Conservation (phyloP, 352 stramenopile genomes). For the Aphanomyces invadans region DNA sequence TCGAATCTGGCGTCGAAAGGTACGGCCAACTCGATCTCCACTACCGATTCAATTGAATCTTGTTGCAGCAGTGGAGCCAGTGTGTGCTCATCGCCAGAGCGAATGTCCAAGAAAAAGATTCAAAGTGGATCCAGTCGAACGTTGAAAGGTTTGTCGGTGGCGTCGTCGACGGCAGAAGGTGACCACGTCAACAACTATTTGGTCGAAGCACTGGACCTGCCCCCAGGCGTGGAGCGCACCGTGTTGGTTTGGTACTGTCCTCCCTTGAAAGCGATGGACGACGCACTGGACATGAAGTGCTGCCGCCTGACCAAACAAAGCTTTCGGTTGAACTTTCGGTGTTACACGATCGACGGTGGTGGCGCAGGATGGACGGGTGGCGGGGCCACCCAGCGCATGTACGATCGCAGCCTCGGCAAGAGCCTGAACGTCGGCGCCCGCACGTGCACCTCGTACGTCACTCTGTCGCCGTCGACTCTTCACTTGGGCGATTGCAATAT, state of each 20-base stretch:
- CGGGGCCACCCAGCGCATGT: conserved; percentile 60
- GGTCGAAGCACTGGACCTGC: conserved; percentile 81
- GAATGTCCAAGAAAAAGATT: conserved; percentile 28
- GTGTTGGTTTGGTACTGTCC: conserved; percentile 85
- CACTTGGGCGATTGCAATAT: conserved; percentile 86
- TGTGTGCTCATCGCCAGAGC: conserved; percentile 68
- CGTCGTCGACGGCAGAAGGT: background rate
- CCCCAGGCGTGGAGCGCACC: conserved; percentile 77
- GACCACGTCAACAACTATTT: conserved; percentile 54
- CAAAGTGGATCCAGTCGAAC: background rate
- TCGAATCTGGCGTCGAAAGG: conserved; percentile 73
- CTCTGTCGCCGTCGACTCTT: conserved; percentile 72
- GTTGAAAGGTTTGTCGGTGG: background rate
- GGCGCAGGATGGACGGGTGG: conserved; percentile 56
- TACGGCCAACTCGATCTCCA: conserved; percentile 26
- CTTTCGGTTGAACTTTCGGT: conserved; percentile 82
- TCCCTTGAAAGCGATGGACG: conserved; percentile 35
- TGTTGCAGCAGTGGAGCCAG: conserved; percentile 41
- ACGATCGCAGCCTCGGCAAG: conserved; percentile 79
- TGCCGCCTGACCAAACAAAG: conserved; percentile 78
- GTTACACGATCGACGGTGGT: conserved; percentile 71
- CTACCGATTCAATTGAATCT: background rate
- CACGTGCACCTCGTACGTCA: conserved; percentile 84
- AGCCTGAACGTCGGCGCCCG: conserved; percentile 77
- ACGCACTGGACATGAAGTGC: conserved; percentile 70